Conservation (phyloP, 257 asterid genomes). For the Ilex aquifolium region DNA sequence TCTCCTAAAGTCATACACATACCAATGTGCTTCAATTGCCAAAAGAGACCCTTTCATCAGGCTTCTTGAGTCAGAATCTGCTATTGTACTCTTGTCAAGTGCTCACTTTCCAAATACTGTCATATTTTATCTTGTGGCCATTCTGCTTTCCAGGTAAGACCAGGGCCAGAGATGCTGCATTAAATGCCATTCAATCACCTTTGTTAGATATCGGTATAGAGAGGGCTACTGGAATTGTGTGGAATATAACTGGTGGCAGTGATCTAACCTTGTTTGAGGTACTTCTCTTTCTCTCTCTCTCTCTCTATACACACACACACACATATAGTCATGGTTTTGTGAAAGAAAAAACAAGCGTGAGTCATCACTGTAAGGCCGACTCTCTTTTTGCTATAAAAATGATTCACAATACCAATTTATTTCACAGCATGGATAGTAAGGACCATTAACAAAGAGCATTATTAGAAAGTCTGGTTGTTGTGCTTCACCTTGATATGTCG, state of each 20-base stretch:
- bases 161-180: slow-evolving; percentile 92
- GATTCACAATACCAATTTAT: too few relatives aligned
- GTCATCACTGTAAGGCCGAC: too few relatives aligned
- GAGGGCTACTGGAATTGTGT: slow-evolving; percentile 95
- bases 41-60: too few relatives aligned
- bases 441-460: too few relatives aligned
- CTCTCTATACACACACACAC: background rate
- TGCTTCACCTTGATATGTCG: too few relatives aligned
- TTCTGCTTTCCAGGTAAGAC: slow-evolving; percentile 62
- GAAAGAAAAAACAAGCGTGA: too few relatives aligned
- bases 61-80: too few relatives aligned
- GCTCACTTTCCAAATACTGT: background rate
- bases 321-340: too few relatives aligned
- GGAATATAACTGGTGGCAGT: slow-evolving; percentile 94
- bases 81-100: too few relatives aligned
- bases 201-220: slow-evolving; percentile 84
- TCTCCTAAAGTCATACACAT: background rate
- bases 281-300: slow-evolving; percentile 11
- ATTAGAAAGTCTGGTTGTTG: too few relatives aligned
- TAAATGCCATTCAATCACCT: slow-evolving; percentile 89
- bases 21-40: background rate
- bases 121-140: slow-evolving; percentile 12
- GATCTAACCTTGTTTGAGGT: slow-evolving; percentile 95
- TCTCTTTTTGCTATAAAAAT: too few relatives aligned
- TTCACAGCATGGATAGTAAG: too few relatives aligned